Percentiles rank a stretch among this genome's conserved stretches.
Conservation (phyloP, 345 rosid species). For the Arabidopsis arenosa region DNA sequence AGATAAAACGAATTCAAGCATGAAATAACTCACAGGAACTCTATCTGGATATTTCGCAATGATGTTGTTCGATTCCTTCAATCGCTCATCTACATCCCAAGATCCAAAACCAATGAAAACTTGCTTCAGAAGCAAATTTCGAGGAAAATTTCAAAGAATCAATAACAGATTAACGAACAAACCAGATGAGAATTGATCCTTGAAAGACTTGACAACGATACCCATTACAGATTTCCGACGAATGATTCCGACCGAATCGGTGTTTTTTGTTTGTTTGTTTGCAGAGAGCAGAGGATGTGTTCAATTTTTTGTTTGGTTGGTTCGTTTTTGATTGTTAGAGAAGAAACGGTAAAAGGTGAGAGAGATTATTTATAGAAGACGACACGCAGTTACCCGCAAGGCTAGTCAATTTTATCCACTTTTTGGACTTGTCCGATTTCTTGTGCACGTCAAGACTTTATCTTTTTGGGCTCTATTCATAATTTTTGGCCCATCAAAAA, state of each 20-base stretch:
- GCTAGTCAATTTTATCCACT: neutral
- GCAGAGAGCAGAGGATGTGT: constrained; percentile 26
- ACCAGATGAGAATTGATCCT: constrained; percentile 47
- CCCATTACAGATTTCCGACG: constrained; percentile 32
- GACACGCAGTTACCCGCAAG: constrained; percentile 23
- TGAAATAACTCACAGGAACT: constrained; percentile 60
- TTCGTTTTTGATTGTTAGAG: constrained; percentile 23
- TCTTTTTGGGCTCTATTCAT: constrained; percentile 9
- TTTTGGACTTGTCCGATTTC: neutral
- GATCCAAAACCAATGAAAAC: neutral
- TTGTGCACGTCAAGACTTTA: constrained; percentile 8
- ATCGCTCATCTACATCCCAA: constrained; percentile 52
- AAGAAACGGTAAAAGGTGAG: constrained; percentile 33
- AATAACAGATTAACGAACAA: constrained; percentile 3
- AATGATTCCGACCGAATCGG: constrained; percentile 15
- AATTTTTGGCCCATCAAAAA: neutral
- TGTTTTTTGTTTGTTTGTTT: neutral
- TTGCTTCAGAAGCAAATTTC: neutral
- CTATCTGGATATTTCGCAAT: constrained; percentile 66
- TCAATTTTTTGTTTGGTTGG: constrained; percentile 26
- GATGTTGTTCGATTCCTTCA: constrained; percentile 64
- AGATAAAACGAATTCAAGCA: neutral
- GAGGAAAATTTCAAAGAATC: neutral
- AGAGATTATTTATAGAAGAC: constrained; percentile 16
- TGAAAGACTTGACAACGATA: constrained; percentile 45